A percentile compares a stretch with the other conserved stretches of the same genome.
Conservation (phyloP, 768 basidiomycete species). For the Trametes punicea region DNA sequence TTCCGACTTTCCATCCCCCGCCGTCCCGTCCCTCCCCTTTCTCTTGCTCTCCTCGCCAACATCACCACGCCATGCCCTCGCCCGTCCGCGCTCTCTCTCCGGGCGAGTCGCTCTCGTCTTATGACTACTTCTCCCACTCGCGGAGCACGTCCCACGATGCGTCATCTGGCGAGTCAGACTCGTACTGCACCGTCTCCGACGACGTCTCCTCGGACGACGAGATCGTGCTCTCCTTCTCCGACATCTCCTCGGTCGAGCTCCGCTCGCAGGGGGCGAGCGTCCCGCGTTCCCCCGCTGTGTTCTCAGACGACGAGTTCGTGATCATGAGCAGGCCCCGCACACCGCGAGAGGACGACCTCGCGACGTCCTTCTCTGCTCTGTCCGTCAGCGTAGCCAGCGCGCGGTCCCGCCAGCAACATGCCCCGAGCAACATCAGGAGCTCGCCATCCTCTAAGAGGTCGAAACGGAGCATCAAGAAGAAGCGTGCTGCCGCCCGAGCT, state of each 20-base stretch:
- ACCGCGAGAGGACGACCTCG: constrained; percentile 20
- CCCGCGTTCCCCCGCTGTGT: constrained; percentile 27
- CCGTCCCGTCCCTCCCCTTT: constrained; percentile 14
- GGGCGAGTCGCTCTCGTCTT: constrained; percentile 29
- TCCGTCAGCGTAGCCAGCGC: constrained; percentile 2
- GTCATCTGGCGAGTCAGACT: constrained; percentile 23
- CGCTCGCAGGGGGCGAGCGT: constrained; percentile 12
- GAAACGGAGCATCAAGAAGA: constrained; percentile 7
- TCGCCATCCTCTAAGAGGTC: neutral
- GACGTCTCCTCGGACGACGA: constrained; percentile 45
- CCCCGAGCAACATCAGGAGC: constrained; percentile 1
- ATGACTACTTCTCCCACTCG: constrained; percentile 30
- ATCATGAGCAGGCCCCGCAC: constrained; percentile 39
- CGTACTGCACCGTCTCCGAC: constrained; percentile 22
- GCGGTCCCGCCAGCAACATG: neutral
- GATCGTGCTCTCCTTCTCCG: constrained; percentile 45
- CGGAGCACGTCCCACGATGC: constrained; percentile 2
- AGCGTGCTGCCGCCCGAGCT: neutral
- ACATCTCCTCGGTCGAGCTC: constrained; percentile 34
- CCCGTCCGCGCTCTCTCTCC: constrained; percentile 25
- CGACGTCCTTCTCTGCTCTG: constrained; percentile 20
- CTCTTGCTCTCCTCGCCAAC: neutral
- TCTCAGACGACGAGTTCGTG: constrained; percentile 52
- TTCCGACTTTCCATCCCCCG: constrained; percentile 9
- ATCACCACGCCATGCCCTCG: constrained; percentile 12